These are phyloP conservation scores for Paramecium tetraurelia DNA, from an alignment of 73 alveolate genomes.

Conservation along the genomic window DNA sequence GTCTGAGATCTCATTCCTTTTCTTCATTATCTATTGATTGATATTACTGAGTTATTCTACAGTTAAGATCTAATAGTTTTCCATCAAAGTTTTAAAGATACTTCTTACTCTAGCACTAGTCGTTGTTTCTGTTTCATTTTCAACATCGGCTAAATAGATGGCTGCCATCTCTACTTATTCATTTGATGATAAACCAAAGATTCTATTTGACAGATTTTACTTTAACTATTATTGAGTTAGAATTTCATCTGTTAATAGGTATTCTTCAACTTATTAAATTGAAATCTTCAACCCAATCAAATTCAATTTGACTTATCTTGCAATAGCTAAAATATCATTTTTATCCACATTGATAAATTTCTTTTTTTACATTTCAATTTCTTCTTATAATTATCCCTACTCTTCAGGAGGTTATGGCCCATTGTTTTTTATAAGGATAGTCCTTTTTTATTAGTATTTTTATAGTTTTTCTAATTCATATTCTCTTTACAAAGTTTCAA, in stretches of 20 bases:
- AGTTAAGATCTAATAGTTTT: neutral
- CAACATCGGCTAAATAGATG: constrained; percentile 22
- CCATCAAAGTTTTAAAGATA: constrained; percentile 17
- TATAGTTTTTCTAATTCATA: neutral
- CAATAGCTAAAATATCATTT: neutral
- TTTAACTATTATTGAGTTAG: neutral
- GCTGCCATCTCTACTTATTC: neutral
- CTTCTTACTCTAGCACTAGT: constrained; percentile 28
- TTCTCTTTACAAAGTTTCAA: neutral
- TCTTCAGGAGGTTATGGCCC: neutral
- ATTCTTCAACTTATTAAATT: neutral
- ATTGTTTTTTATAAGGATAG: neutral
- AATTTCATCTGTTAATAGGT: neutral
- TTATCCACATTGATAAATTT: neutral
- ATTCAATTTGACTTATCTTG: constrained; percentile 17
- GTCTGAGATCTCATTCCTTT: neutral
- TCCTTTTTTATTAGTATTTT: neutral
- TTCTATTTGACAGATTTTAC: neutral
- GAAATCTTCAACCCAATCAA: neutral
- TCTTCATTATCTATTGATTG: neutral
- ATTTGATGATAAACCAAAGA: neutral
- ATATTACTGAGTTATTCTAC: neutral
- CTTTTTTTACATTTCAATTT: neutral
- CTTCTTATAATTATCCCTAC: neutral
- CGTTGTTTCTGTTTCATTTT: neutral